Evolutionary conservation across 257 asterid species (phyloP).

Genomic region (Fraxinus quadrangulata): DNA sequence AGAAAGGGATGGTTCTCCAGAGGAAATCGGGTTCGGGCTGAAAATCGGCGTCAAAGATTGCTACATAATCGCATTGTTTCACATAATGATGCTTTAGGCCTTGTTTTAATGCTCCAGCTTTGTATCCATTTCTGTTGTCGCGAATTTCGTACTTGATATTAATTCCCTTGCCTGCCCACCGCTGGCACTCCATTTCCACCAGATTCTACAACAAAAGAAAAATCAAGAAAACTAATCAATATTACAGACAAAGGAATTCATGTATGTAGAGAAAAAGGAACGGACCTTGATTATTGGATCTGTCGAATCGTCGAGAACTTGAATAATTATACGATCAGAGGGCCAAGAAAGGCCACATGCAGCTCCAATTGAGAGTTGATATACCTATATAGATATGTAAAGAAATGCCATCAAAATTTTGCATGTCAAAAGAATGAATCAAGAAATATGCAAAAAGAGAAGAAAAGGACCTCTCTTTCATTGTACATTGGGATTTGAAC

Average conservation of each 20-base stretch:
- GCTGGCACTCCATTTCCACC: slow-evolving; percentile 89
- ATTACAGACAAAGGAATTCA: too few relatives aligned
- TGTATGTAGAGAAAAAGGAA: not conserved
- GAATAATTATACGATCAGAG: slow-evolving; percentile 75
- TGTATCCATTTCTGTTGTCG: slow-evolving; percentile 86
- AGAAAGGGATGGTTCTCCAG: slow-evolving; percentile 75
- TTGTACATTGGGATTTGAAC: slow-evolving; percentile 98
- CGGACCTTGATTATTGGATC: slow-evolving; percentile 66
- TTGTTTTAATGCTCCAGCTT: slow-evolving; percentile 89
- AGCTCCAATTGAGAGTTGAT: slow-evolving; percentile 93
- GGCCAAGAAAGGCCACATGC: slow-evolving; percentile 98
- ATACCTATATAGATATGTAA: slow-evolving; percentile 46
- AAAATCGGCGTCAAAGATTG: slow-evolving; percentile 88
- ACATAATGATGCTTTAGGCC: slow-evolving; percentile 75
- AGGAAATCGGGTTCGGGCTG: slow-evolving; percentile 95
- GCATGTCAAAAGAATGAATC: not conserved
- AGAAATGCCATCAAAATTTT: not conserved
- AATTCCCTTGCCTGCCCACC: slow-evolving; percentile 93
- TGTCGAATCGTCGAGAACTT: slow-evolving; percentile 94
- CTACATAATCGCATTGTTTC: slow-evolving; percentile 82
- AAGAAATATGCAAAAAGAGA: not conserved
- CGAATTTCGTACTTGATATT: slow-evolving; percentile 89
- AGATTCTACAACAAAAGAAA: slow-evolving; percentile 41
- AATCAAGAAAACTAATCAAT: too few relatives aligned
- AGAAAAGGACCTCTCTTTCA: slow-evolving; percentile 70